Conservation (phyloP, 2,329 filamentous ascomycete species). For the Septoria linicola region DNA sequence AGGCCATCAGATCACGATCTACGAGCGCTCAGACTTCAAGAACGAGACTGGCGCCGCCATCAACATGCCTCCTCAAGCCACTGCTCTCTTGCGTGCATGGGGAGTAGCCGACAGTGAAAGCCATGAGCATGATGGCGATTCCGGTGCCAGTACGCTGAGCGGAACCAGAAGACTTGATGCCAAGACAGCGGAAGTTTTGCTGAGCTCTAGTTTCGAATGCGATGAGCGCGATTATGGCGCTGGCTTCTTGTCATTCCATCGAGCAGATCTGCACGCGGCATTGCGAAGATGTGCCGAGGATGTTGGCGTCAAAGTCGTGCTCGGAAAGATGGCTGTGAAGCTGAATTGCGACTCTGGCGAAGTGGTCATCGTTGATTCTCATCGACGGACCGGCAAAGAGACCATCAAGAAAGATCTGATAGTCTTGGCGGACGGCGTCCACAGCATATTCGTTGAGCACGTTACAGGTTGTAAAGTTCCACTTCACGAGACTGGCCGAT, state of each 20-base stretch:
- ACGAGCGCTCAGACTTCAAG: conserved; percentile 31
- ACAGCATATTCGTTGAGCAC: conserved; percentile 14
- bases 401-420: conserved; percentile 13
- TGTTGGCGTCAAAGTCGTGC: conserved; percentile 9
- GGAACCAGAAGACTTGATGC: conserved; percentile 12
- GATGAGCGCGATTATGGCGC: conserved; percentile 13
- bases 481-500: conserved; percentile 11
- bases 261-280: conserved; percentile 14
- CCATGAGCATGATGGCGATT: conserved; percentile 7
- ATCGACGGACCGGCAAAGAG: conserved; percentile 3
- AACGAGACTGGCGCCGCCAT: conserved; percentile 35
- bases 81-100: conserved; percentile 8
- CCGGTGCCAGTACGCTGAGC: conserved; percentile 1
- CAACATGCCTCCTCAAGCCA: conserved; percentile 24
- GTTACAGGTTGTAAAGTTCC: conserved; percentile 6
- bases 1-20: conserved; percentile 33
- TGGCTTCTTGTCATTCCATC: conserved; percentile 12
- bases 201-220: conserved; percentile 2
- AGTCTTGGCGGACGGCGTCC: conserved; percentile 15
- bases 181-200: conserved; percentile 3
- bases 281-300: conserved; percentile 7
- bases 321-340: conserved; percentile 15
- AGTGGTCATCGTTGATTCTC: conserved; percentile 8
- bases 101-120: conserved; percentile 1
- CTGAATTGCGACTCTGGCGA: conserved; percentile 10